phyloP scores from a whole-genome alignment of 148 eudicot genomes.

The Polygonum maritimum region DNA sequence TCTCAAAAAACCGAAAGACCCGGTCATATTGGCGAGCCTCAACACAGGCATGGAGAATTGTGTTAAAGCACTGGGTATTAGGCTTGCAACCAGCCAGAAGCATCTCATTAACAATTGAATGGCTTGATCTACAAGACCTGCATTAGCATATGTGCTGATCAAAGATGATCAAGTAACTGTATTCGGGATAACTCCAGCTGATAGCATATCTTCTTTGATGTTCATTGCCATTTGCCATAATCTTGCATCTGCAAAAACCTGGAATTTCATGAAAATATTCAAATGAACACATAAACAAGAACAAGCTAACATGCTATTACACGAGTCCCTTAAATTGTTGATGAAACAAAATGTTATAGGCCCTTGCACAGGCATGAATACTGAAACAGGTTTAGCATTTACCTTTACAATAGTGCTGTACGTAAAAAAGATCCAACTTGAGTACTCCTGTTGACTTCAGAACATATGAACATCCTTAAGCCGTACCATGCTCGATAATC shows the following conservation, averaged over 20 bases:
- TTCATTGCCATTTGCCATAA: conserved; percentile 80
- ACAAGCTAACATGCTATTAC: background rate
- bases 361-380: background rate
- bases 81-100: conserved; percentile 75
- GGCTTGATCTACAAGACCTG: conserved; percentile 78
- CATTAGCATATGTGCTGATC: conserved; percentile 89
- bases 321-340: background rate
- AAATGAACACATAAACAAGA: conserved; percentile 11
- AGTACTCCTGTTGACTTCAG: conserved; percentile 62
- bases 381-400: conserved; percentile 6
- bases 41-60: conserved; percentile 88
- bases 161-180: conserved; percentile 82
- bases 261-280: conserved; percentile 27
- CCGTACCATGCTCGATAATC: no score
- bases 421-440: conserved; percentile 82
- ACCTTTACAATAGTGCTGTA: conserved; percentile 97
- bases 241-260: conserved; percentile 92
- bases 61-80: conserved; percentile 77
- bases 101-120: conserved; percentile 74
- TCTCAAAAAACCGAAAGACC: conserved; percentile 71
- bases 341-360: background rate
- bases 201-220: conserved; percentile 87
- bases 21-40: conserved; percentile 86
- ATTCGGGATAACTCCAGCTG: conserved; percentile 85
- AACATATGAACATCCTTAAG: no score